Conservation (phyloP, 2,329 filamentous ascomycete genomes). For the Alternaria sp. region DNA sequence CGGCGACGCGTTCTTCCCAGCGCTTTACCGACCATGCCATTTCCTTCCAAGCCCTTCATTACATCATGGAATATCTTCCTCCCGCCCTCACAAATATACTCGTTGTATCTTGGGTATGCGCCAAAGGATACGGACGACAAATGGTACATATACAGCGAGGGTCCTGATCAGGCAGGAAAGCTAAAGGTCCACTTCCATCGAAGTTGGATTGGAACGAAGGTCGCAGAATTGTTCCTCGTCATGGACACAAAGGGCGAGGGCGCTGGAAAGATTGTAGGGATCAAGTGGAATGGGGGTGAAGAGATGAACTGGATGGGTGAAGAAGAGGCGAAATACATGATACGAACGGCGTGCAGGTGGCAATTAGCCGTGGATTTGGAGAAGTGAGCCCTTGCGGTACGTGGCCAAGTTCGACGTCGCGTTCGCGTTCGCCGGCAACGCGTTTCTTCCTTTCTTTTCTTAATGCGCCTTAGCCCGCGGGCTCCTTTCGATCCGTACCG, state of each 20-base stretch:
- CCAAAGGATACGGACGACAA: slow-evolving; percentile 39
- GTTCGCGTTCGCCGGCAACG: background rate
- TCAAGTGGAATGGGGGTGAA: slow-evolving; percentile 46
- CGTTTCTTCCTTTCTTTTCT: slow-evolving; percentile 8
- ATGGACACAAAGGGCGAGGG: slow-evolving; percentile 48
- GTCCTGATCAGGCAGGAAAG: slow-evolving; percentile 45
- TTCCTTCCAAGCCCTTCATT: slow-evolving; percentile 32
- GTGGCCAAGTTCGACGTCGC: background rate
- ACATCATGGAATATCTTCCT: slow-evolving; percentile 46
- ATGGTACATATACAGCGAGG: slow-evolving; percentile 49
- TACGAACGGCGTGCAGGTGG: slow-evolving; percentile 36
- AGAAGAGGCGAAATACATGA: slow-evolving; percentile 43
- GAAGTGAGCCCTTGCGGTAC: slow-evolving; percentile 59
- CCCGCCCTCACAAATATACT: slow-evolving; percentile 40
- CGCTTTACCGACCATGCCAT: slow-evolving; percentile 31
- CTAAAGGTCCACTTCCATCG: slow-evolving; percentile 49
- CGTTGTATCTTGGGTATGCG: slow-evolving; percentile 42
- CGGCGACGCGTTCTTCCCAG: slow-evolving; percentile 24
- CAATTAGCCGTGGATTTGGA: slow-evolving; percentile 50
- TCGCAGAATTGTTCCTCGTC: slow-evolving; percentile 47
- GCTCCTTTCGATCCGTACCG: slow-evolving; percentile 5
- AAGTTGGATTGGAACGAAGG: slow-evolving; percentile 45
- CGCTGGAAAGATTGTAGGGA: slow-evolving; percentile 46
- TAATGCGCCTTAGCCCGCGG: background rate
- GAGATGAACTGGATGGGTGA: slow-evolving; percentile 40